Evolutionary conservation across 2,329 filamentous ascomycete species (phyloP), one percentile per base, ranked within the genome.

Genomic region (Verticillium isaacii): DNA sequence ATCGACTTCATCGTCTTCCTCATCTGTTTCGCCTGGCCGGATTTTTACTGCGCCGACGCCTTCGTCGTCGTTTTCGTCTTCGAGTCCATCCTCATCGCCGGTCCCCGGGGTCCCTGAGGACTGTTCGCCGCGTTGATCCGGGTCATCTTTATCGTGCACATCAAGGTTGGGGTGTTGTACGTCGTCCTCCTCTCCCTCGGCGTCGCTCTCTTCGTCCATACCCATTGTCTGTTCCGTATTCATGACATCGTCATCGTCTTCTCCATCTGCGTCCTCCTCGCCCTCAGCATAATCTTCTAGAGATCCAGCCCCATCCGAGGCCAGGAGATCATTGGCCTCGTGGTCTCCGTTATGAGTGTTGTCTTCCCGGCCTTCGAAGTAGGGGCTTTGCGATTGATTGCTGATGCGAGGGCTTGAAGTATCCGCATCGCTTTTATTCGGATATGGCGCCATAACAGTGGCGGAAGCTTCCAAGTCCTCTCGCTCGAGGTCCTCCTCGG

Each of bases 31-130:
- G 25, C 81, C 80, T 7, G 82, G 82, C 61, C 79, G 79, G 62
- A 85, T 79, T 66, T 86, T 85, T 23, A 86, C 82, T 9, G 83
- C 82, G 15, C 83, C 83, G 1, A 85, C 83, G 2, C 79, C 82
- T 68, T 86, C 84, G 3, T 80, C 79, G 9, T 82, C 77, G 29
- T 83, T 32, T 4, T 66, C 67, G 39, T 70, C 71, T 2, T 62
- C 66, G 29, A 29, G 29, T 29, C 29, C 29, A 29, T 29, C 29
- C 11, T 68, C 68, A 15, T 69, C 68, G 19, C 68, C 65, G 9
- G n/a, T 23, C 23, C 23, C n/a, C 8, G 19, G 5, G 9, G n/a
- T 52, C 19, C 9, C 45, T 12, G 45, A 12, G 19, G 19, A 52
- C 19, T 52, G 45, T 23, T 23, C 45, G 19, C 11, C n/a, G 4